These are phyloP conservation scores for Neurospora sp. DNA, from an alignment of 495 filamentous ascomycete species.

Conservation along the genomic window DNA sequence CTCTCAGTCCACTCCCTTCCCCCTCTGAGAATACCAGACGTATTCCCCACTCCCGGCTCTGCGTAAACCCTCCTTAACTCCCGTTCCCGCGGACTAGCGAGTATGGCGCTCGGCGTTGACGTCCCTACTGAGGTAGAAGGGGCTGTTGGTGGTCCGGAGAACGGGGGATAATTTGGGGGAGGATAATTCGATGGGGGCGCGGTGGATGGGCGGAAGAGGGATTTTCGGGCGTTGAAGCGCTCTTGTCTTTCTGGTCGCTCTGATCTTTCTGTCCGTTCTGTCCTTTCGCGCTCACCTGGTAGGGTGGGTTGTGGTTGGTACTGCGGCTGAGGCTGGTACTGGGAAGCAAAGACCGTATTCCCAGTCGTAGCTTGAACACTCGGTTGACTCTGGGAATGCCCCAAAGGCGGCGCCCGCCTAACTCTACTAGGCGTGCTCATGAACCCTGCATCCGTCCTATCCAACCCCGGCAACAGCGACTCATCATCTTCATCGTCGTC, in stretches of 20 bases:
- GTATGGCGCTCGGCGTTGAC: not conserved
- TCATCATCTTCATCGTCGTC: slow-evolving; percentile 11
- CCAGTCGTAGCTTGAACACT: not conserved
- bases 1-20: not conserved
- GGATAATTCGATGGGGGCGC: not conserved
- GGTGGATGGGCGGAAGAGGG: not conserved
- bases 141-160: not conserved
- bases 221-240: not conserved
- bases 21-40: not conserved
- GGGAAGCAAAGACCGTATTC: not conserved
- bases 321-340: not conserved
- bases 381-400: slow-evolving; percentile 2
- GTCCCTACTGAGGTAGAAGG: not conserved
- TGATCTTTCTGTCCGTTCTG: not conserved
- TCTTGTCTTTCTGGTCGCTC: not conserved
- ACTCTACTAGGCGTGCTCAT: slow-evolving; percentile 23
- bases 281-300: not conserved
- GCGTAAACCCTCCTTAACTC: slow-evolving; percentile 15
- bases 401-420: slow-evolving; percentile 10
- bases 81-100: slow-evolving; percentile 20
- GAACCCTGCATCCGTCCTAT: slow-evolving; percentile 14
- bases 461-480: slow-evolving; percentile 2
- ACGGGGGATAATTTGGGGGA: not conserved
- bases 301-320: not conserved
- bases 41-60: not conserved